phyloP scores from a whole-genome alignment of 352 stramenopile species.

The Labyrinthula sp. region DNA sequence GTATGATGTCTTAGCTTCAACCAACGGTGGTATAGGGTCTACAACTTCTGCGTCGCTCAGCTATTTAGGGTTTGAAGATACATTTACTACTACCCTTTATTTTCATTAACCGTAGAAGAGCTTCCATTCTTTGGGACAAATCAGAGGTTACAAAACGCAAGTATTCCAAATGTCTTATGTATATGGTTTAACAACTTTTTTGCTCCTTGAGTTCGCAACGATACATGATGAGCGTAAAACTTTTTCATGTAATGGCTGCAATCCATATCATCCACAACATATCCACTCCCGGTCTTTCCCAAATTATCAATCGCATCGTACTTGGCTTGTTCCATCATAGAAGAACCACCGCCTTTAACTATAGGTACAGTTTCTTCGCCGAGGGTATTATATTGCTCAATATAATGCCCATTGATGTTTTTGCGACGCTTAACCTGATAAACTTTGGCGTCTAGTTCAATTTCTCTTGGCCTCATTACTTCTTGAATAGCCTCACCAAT shows the following conservation, averaged over 20 bases:
- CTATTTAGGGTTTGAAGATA: conserved; percentile 92
- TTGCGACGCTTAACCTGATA: conserved; percentile 81
- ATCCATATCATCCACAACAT: conserved; percentile 75
- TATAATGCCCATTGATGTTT: conserved; percentile 95
- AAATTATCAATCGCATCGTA: conserved; percentile 93
- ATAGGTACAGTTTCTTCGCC: conserved; percentile 87
- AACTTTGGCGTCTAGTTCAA: conserved; percentile 79
- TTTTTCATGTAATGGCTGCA: conserved; percentile 94
- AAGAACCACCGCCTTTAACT: conserved; percentile 66
- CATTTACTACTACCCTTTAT: conserved; percentile 83
- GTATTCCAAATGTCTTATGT: conserved; percentile 94
- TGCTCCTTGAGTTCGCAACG: conserved; percentile 60
- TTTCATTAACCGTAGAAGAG: conserved; percentile 60
- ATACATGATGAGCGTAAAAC: conserved; percentile 75
- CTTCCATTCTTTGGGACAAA: conserved; percentile 85
- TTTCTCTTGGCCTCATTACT: conserved; percentile 89
- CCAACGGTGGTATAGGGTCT: conserved; percentile 77
- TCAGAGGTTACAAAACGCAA: conserved; percentile 90
- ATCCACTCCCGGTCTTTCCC: conserved; percentile 52
- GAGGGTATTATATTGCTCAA: conserved; percentile 83
- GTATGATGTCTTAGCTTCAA: conserved; percentile 80
- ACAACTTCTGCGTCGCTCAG: conserved; percentile 88
- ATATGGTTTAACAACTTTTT: conserved; percentile 89
- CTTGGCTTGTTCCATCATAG: conserved; percentile 89
- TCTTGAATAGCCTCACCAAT: conserved; percentile 81